These are phyloP conservation scores for Craspedostauros australis DNA, from an alignment of 108 stramenopile species.

Conservation along the genomic window DNA sequence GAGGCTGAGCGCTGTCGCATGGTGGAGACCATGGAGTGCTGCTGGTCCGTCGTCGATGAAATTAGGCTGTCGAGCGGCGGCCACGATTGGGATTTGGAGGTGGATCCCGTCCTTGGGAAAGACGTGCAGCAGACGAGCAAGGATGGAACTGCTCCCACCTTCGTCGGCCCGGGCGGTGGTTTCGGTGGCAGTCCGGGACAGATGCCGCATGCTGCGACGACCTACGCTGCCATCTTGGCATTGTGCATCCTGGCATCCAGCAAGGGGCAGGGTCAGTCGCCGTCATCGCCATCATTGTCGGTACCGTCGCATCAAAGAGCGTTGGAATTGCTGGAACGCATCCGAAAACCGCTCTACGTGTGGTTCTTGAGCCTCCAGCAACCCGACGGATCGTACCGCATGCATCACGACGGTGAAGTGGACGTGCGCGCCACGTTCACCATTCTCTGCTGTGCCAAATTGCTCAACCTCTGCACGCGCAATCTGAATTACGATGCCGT, in stretches of 20 bases:
- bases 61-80: not conserved
- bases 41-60: conserved; percentile 48
- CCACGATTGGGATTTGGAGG: not conserved
- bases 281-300: not conserved
- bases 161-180: conserved; percentile 61
- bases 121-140: no score
- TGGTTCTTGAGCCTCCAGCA: conserved; percentile 57
- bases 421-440: conserved; percentile 96
- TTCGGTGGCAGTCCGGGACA: conserved; percentile 95
- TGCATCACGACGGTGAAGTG: conserved; percentile 97
- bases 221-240: conserved; percentile 85
- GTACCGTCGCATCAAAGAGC: conserved; percentile 11
- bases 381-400: conserved; percentile 60
- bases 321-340: conserved; percentile 21
- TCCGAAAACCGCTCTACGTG: conserved; percentile 47
- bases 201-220: conserved; percentile 92
- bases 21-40: conserved; percentile 51
- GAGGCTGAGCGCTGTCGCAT: conserved; percentile 44
- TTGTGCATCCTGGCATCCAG: conserved; percentile 58
- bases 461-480: conserved; percentile 60
- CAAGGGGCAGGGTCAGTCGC: conserved; percentile 3
- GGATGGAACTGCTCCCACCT: no score
- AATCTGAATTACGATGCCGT: conserved; percentile 33
- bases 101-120: not conserved
- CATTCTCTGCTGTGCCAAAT: conserved; percentile 60